Percentiles rank a stretch among this genome's conserved stretches.
These are phyloP conservation scores for Pleurotus djamor DNA, from an alignment of 768 basidiomycete genomes.

Conservation along the genomic window DNA sequence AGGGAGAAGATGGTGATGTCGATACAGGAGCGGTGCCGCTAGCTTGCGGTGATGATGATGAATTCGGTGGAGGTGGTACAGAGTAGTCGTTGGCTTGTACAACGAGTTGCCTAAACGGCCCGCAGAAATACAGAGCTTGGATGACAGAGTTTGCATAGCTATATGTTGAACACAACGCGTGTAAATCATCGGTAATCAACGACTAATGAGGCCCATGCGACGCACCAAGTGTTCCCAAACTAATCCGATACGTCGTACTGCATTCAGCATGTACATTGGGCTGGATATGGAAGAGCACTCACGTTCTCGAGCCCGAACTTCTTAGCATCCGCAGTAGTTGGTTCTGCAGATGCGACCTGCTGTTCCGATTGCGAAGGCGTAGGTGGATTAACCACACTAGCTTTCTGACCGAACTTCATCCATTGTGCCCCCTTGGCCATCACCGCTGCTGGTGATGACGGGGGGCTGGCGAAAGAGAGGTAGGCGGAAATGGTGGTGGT, in stretches of 20 bases:
- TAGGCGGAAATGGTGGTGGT: slow-evolving; percentile 6
- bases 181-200: neutral
- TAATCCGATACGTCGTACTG: slow-evolving; percentile 24
- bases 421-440: slow-evolving; percentile 31
- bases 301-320: slow-evolving; percentile 98
- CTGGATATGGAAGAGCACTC: slow-evolving; percentile 29
- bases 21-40: slow-evolving; percentile 24
- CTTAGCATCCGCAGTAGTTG: slow-evolving; percentile 70
- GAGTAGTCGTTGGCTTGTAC: slow-evolving; percentile 63
- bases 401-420: slow-evolving; percentile 27
- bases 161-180: slow-evolving; percentile 10
- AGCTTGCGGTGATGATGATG: slow-evolving; percentile 18
- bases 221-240: slow-evolving; percentile 97
- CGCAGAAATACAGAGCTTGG: slow-evolving; percentile 94
- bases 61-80: slow-evolving; percentile 22
- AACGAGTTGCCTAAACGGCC: slow-evolving; percentile 89
- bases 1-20: slow-evolving; percentile 10
- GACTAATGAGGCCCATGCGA: neutral
- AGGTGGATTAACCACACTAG: slow-evolving; percentile 12
- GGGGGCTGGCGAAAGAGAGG: slow-evolving; percentile 8
- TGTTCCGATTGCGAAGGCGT: slow-evolving; percentile 20
- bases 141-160: slow-evolving; percentile 99
- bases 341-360: slow-evolving; percentile 27
- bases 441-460: slow-evolving; percentile 1
- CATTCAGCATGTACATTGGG: slow-evolving; percentile 8